phyloP scores from a whole-genome alignment of 1,284 basidiomycete genomes.

The Ustilago crameri region DNA sequence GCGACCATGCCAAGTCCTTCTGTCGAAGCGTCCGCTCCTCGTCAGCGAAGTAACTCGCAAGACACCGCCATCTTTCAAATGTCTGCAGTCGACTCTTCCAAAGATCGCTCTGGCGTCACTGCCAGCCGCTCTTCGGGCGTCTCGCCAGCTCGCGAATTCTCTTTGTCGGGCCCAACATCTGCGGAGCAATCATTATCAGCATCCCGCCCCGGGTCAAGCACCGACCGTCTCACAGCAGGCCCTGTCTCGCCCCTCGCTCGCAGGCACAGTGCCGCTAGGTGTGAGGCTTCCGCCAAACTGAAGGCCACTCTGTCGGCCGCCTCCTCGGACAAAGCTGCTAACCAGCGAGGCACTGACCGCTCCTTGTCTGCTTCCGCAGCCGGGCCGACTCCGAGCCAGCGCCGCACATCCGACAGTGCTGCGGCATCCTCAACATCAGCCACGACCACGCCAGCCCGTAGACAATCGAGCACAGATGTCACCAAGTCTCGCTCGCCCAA shows the following conservation, averaged over 20 bases:
- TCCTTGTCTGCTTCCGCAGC: background rate
- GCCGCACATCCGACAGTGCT: background rate
- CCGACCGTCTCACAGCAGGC: slow-evolving; percentile 15
- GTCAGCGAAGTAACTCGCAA: slow-evolving; percentile 24
- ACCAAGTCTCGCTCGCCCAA: slow-evolving; percentile 5
- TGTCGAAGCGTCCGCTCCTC: slow-evolving; percentile 4
- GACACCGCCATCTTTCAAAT: slow-evolving; percentile 8
- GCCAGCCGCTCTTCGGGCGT: slow-evolving; percentile 1
- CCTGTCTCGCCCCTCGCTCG: slow-evolving; percentile 11
- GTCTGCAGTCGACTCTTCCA: background rate
- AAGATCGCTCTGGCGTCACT: background rate
- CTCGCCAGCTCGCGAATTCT: slow-evolving; percentile 12
- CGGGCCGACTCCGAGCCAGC: background rate
- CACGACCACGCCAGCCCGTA: slow-evolving; percentile 13
- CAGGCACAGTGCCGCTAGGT: slow-evolving; percentile 35
- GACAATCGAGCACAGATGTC: slow-evolving; percentile 1
- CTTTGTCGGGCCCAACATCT: background rate
- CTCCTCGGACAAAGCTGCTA: slow-evolving; percentile 24
- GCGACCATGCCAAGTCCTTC: slow-evolving; percentile 15
- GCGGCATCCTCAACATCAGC: slow-evolving; percentile 1
- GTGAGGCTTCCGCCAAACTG: slow-evolving; percentile 46
- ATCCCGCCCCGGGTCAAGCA: slow-evolving; percentile 23
- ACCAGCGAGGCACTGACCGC: slow-evolving; percentile 12
- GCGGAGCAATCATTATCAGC: background rate
- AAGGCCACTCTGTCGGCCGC: slow-evolving; percentile 45